phyloP scores from a whole-genome alignment of 1,284 basidiomycete genomes.

The Kwoniella shivajii region DNA sequence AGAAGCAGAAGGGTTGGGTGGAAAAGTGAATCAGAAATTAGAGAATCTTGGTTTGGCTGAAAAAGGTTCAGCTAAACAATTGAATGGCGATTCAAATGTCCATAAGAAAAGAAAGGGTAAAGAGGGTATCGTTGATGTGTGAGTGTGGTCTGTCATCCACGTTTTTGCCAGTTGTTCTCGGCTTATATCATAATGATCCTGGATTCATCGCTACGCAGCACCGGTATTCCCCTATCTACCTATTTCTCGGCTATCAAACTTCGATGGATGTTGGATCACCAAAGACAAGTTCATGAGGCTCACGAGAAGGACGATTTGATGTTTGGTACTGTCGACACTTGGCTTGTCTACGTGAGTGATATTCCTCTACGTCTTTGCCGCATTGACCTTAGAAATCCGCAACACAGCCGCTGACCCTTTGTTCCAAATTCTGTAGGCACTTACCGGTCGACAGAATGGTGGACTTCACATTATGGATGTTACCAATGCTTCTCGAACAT shows the following conservation, averaged over 20 bases:
- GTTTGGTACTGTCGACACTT: constrained; percentile 95
- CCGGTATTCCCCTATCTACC: constrained; percentile 89
- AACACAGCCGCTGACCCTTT: too few species aligned
- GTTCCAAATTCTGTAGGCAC: constrained; percentile 62
- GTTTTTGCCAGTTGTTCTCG: too few species aligned
- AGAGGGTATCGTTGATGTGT: constrained; percentile 70
- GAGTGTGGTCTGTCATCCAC: constrained; percentile 45
- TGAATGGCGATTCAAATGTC: constrained; percentile 21
- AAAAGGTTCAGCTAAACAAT: constrained; percentile 26
- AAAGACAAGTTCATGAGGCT: constrained; percentile 75
- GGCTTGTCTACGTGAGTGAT: constrained; percentile 86
- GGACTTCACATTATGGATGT: constrained; percentile 89
- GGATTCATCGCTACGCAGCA: too few species aligned
- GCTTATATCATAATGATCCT: too few species aligned
- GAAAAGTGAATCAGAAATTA: not conserved
- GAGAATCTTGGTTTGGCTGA: constrained; percentile 2
- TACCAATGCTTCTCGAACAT: constrained; percentile 95
- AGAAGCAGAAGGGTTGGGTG: not conserved
- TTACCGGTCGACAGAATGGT: constrained; percentile 70
- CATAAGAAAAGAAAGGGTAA: constrained; percentile 61
- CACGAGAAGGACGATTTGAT: constrained; percentile 79
- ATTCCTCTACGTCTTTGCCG: too few species aligned
- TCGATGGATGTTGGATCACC: constrained; percentile 93
- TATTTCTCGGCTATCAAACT: constrained; percentile 97
- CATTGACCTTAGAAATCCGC: too few species aligned